phyloP scores from a whole-genome alignment of 805 yeast species.

The Candida germanica region DNA sequence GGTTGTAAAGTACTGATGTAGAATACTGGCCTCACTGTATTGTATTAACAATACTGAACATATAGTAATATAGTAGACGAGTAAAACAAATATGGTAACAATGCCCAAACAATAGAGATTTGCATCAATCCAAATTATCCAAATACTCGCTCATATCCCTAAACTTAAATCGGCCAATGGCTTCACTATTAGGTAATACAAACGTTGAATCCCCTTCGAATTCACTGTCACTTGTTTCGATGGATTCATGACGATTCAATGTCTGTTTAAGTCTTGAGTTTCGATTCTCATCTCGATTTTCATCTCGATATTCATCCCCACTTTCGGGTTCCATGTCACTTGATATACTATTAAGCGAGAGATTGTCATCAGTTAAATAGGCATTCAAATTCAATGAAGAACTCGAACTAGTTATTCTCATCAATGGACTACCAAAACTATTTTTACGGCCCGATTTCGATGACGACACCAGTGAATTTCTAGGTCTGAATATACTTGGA shows the following conservation, averaged over 20 bases:
- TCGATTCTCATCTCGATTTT: neutral
- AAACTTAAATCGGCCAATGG: slow-evolving; percentile 3
- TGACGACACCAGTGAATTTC: slow-evolving; percentile 10
- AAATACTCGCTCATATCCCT: slow-evolving; percentile 12
- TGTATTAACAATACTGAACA: too few relatives aligned
- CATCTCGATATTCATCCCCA: slow-evolving; percentile 1
- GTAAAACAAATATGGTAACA: too few relatives aligned
- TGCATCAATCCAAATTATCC: slow-evolving; percentile 9
- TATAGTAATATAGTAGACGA: too few relatives aligned
- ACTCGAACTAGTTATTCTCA: slow-evolving; percentile 37
- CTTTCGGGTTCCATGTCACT: neutral
- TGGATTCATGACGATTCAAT: neutral
- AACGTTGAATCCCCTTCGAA: slow-evolving; percentile 15
- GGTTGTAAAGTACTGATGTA: too few relatives aligned
- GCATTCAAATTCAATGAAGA: slow-evolving; percentile 42
- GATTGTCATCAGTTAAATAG: slow-evolving; percentile 35
- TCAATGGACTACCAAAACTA: slow-evolving; percentile 25
- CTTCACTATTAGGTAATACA: slow-evolving; percentile 4
- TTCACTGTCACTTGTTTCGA: neutral
- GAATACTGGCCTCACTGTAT: too few relatives aligned
- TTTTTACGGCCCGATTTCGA: slow-evolving; percentile 18
- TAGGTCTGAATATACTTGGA: slow-evolving; percentile 30
- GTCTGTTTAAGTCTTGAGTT: neutral
- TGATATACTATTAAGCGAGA: slow-evolving; percentile 1
- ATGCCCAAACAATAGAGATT: neutral